Percentiles rank a stretch among this genome's conserved stretches.
Evolutionary conservation across 1,284 basidiomycete species (phyloP).

Genomic region (Kalmanozyma brasiliensis): DNA sequence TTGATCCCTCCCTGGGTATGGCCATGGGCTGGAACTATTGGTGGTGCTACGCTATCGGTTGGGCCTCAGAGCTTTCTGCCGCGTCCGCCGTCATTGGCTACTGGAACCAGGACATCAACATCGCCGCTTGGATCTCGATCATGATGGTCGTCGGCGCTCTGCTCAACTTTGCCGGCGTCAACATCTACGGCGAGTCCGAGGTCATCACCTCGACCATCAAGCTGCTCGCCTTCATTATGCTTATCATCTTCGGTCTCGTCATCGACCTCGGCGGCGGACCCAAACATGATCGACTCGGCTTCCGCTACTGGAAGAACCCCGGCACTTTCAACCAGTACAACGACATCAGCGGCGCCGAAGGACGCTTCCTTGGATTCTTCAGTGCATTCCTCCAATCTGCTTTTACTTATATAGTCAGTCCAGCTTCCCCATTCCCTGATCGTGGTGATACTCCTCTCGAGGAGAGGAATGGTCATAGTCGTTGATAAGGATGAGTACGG

Average conservation of each 20-base stretch:
- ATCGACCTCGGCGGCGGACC: constrained; percentile 68
- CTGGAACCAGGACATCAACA: constrained; percentile 60
- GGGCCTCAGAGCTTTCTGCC: constrained; percentile 66
- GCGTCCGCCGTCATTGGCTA: constrained; percentile 68
- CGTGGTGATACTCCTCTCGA: no score
- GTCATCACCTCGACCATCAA: constrained; percentile 73
- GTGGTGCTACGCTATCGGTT: constrained; percentile 63
- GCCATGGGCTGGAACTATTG: constrained; percentile 69
- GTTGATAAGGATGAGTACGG: no score
- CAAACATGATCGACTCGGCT: constrained; percentile 45
- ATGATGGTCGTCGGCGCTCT: constrained; percentile 52
- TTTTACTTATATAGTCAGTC: constrained; percentile 85
- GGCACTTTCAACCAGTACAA: constrained; percentile 69
- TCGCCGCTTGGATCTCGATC: constrained; percentile 56
- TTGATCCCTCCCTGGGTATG: constrained; percentile 79
- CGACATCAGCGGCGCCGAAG: constrained; percentile 72
- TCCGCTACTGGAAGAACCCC: constrained; percentile 66
- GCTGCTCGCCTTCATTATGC: constrained; percentile 72
- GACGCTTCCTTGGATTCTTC: constrained; percentile 70
- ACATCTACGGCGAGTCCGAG: constrained; percentile 71
- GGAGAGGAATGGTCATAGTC: no score
- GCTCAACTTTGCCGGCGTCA: constrained; percentile 59
- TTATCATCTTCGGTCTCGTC: constrained; percentile 74
- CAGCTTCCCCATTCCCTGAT: no score
- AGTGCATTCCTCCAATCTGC: constrained; percentile 72